A percentile compares a stretch with the other conserved stretches of the same genome.
phyloP scores from a whole-genome alignment of 805 yeast genomes.

The Barnettozyma botsteinii region DNA sequence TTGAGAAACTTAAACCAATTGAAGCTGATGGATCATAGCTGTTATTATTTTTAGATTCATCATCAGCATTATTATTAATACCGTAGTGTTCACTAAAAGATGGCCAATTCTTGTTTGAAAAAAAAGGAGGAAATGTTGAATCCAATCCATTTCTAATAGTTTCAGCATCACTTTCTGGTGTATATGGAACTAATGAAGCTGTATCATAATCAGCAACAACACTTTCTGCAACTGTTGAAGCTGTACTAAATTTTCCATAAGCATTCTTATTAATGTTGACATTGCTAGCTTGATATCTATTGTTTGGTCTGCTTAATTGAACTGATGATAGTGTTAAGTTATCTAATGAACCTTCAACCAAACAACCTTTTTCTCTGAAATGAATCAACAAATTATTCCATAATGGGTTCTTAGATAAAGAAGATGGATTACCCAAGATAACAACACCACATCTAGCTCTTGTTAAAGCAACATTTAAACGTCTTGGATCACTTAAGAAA shows the following conservation, averaged over 20 bases:
- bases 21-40: conserved; percentile 17
- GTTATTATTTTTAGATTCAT: conserved; percentile 8
- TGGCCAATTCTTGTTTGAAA: conserved; percentile 22
- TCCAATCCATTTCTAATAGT: conserved; percentile 7
- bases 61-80: not conserved
- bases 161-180: conserved; percentile 22
- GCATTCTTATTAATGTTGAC: conserved; percentile 1
- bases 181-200: conserved; percentile 34
- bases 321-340: conserved; percentile 69
- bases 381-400: conserved; percentile 79
- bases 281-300: conserved; percentile 11
- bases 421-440: conserved; percentile 78
- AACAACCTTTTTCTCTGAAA: conserved; percentile 76
- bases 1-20: conserved; percentile 31
- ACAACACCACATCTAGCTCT: conserved; percentile 81
- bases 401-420: conserved; percentile 60
- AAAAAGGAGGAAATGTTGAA: conserved; percentile 16
- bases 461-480: conserved; percentile 84
- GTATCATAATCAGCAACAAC: conserved; percentile 31
- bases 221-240: conserved; percentile 16
- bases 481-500: conserved; percentile 76
- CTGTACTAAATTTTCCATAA: conserved; percentile 8
- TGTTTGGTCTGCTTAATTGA: conserved; percentile 35
- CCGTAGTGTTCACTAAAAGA: conserved; percentile 19
- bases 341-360: conserved; percentile 86